Base-by-base conservation (phyloP, 1,139 yeast genomes). In the Spathaspora sp. region DNA sequence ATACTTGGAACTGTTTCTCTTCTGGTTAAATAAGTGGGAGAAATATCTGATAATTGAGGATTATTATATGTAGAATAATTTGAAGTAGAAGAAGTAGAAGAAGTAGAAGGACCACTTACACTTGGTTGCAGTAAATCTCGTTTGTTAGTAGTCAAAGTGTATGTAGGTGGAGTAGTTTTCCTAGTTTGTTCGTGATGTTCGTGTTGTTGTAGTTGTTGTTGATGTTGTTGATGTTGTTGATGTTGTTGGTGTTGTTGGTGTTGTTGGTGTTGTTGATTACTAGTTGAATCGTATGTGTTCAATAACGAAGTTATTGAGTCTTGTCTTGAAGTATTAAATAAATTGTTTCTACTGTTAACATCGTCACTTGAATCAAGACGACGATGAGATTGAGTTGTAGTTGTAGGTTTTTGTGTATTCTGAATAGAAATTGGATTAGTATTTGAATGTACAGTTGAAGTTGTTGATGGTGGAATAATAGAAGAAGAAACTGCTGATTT, bases 231-330 rank as follows among this genome's bases (percentile, higher is more conserved):
- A 4, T 20, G 23, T 20, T 20, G 23, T 20, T 20, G 23, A 3
- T 36, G 43, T 9, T 38, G 38, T 25, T 42, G 47, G 20, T 31
- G 45, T 25, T 40, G 42, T 4, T 20, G 23, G 4, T 20, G 7
- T 20, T 20, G 23, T 20, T 20, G 23, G 6, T 20, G 23, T 20
- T 20, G 23, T 20, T 20, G 23, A 3, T 36, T 11, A 17, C 15
- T 38, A 17, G 8, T 39, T 25, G 10, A 9, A 16, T 20, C 39
- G 33, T 26, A 33, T 25, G 17, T 13, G 17, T 36, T 39, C 37
- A 60, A 48, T 29, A 59, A 45, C 6, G 61, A 44, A 18, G 58
- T 57, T 26, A 59, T 50, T 56, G 57, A 59, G 25, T 60, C 64
- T 41, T 59, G 62, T 42, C 63, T 52, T 11, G 47, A 50, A n/a